Evolutionary conservation across 2,329 filamentous ascomycete species (phyloP), one percentile per base, ranked within the genome.

Genomic region (Aureobasidium subglaciale): DNA sequence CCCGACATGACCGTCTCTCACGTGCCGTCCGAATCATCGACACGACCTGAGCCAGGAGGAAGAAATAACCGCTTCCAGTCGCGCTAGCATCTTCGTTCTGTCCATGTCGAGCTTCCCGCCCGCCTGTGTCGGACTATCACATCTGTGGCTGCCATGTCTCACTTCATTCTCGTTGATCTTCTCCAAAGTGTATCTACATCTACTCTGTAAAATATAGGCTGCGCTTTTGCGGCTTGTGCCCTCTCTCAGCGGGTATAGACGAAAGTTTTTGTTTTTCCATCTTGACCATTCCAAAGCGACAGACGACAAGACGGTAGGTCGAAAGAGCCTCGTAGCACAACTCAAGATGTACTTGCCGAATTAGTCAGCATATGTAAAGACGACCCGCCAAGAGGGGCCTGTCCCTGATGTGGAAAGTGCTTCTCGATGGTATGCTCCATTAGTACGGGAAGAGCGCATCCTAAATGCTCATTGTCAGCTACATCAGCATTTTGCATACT

Each of bases 171-270:
- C 30, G 34, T 22, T 27, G 16, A 24, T 25, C 41, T 24, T 16
- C 40, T 6, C 25, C 37, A 34, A 42, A 34, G 25, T 56, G 46
- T 56, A 56, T 56, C 46, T 56, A 56, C 35, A 56, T 56, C 46
- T 56, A 56, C 35, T 46, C 54, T 56, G 45, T 56, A 46, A 56
- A 46, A 41, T n/a, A 56, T 45, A 52, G 29, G 35, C 37, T 20
- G 50, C 50, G 18, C 15, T 32, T 55, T 18, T 46, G 41, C 52
- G 27, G 24, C 41, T 13, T 37, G 37, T 30, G 46, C 10, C 32
- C 29, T 29, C 27, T 52, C n/a, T 37, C 38, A 52, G 55, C 55
- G 46, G 29, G 22, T 52, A 56, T 56, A 56, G 55, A 56, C n/a
- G 37, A 56, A 45, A 45, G 46, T 56, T 35, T 43, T 45, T 16